phyloP scores from a whole-genome alignment of 495 filamentous ascomycete genomes.

The Chaetomium cochliodes region DNA sequence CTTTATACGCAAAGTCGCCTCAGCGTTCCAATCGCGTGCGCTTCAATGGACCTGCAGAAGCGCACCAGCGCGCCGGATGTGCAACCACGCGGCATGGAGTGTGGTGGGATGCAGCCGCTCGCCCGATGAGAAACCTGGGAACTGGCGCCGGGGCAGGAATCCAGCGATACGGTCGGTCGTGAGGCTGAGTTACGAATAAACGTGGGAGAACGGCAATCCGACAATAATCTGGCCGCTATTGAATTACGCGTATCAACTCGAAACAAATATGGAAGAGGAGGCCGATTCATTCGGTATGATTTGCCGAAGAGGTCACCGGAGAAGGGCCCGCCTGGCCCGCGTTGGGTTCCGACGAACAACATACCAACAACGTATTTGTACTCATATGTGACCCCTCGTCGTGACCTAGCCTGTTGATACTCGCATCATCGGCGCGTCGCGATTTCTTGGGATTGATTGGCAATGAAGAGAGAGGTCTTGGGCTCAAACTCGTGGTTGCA shows the following conservation, averaged over 20 bases:
- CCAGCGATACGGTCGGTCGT: background rate
- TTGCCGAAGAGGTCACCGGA: background rate
- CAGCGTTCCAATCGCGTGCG: background rate
- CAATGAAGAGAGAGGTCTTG: background rate
- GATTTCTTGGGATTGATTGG: background rate
- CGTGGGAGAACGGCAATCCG: background rate
- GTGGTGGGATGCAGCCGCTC: background rate
- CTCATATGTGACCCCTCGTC: background rate
- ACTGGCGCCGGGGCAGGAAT: no score
- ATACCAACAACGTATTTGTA: background rate
- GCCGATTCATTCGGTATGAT: constrained; percentile 11
- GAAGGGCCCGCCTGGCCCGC: constrained; percentile 10
- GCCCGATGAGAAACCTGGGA: background rate
- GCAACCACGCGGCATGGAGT: background rate
- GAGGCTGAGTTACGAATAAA: background rate
- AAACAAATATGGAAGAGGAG: background rate
- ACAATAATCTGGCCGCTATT: background rate
- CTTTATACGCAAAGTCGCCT: background rate
- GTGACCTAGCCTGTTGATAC: background rate
- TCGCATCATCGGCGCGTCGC: background rate
- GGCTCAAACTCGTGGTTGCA: background rate
- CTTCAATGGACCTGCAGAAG: constrained; percentile 10
- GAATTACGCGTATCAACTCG: background rate
- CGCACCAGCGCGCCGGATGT: background rate
- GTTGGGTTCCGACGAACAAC: constrained; percentile 5